Conservation (phyloP, 805 yeast species). For the Zygosaccharomyces rouxii region DNA sequence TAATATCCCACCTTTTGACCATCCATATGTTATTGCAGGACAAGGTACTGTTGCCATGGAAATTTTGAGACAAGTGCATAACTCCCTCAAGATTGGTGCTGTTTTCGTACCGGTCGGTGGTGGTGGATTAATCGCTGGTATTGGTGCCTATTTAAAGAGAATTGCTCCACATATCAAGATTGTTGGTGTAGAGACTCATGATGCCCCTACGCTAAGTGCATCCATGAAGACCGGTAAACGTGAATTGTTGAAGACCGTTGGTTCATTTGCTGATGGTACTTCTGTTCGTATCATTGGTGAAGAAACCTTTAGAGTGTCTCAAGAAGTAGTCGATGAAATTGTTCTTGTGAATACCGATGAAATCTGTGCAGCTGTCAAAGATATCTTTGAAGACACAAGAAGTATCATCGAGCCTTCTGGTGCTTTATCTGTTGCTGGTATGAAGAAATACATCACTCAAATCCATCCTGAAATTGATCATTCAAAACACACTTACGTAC, state of each 20-base stretch:
- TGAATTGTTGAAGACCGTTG: conserved; percentile 64
- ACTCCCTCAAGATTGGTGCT: conserved; percentile 63
- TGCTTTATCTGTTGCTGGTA: conserved; percentile 92
- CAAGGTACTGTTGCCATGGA: conserved; percentile 98
- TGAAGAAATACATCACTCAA: conserved; percentile 69
- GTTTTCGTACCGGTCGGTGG: conserved; percentile 95
- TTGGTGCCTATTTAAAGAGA: conserved; percentile 84
- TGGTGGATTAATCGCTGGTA: conserved; percentile 92
- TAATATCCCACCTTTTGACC: conserved; percentile 97
- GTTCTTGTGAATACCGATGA: conserved; percentile 86
- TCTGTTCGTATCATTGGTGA: conserved; percentile 88
- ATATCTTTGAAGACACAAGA: conserved; percentile 92
- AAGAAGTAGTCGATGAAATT: conserved; percentile 81
- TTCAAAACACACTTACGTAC: conserved; percentile 64
- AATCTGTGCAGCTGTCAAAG: conserved; percentile 94
- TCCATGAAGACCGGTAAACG: conserved; percentile 56
- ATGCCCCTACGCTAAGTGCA: conserved; percentile 87
- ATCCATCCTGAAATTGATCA: conserved; percentile 68
- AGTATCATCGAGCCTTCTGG: conserved; percentile 95
- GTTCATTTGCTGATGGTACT: conserved; percentile 98
- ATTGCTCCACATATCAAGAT: conserved; percentile 96
- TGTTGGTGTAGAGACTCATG: conserved; percentile 93
- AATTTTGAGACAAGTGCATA: conserved; percentile 76
- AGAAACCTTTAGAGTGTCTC: conserved; percentile 81
- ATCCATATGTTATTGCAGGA: conserved; percentile 97